Evolutionary conservation across 169 alveolate species (phyloP).

Genomic region (Plasmodium sp.): DNA sequence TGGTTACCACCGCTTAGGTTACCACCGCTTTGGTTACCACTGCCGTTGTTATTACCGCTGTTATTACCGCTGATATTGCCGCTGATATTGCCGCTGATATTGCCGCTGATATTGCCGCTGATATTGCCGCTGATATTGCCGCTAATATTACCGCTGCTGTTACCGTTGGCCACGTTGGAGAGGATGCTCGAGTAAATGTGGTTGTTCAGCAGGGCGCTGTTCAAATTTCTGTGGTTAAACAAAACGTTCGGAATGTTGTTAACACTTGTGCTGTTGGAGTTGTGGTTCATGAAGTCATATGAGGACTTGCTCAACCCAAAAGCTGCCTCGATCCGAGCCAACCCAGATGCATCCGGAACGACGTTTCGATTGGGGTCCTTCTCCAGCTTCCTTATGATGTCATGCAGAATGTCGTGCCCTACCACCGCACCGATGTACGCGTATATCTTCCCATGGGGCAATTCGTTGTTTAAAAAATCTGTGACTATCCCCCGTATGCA

Average conservation of each 20-base stretch:
- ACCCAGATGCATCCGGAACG: conserved; percentile 89
- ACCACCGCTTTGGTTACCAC: neutral
- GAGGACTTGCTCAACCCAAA: conserved; percentile 86
- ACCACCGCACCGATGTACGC: conserved; percentile 91
- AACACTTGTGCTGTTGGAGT: conserved; percentile 80
- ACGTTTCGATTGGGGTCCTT: conserved; percentile 87
- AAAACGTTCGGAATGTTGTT: conserved; percentile 86
- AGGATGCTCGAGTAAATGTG: conserved; percentile 83
- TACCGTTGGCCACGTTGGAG: conserved; percentile 81
- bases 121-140: neutral
- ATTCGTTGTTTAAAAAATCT: conserved; percentile 88
- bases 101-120: neutral
- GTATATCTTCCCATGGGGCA: conserved; percentile 90
- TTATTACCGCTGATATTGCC: conserved; percentile 45
- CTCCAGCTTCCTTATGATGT: conserved; percentile 87
- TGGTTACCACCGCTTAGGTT: neutral
- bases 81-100: too few relatives aligned
- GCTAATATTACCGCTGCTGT: neutral
- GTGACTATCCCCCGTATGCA: conserved; percentile 91
- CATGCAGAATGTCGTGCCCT: conserved; percentile 89
- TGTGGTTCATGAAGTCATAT: conserved; percentile 59
- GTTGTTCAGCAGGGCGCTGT: conserved; percentile 82
- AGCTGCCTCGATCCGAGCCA: conserved; percentile 89
- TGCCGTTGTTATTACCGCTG: neutral
- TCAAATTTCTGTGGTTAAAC: conserved; percentile 84